Evolutionary conservation across 768 basidiomycete genomes (phyloP).

Genomic region (Hypholoma fasciculare): DNA sequence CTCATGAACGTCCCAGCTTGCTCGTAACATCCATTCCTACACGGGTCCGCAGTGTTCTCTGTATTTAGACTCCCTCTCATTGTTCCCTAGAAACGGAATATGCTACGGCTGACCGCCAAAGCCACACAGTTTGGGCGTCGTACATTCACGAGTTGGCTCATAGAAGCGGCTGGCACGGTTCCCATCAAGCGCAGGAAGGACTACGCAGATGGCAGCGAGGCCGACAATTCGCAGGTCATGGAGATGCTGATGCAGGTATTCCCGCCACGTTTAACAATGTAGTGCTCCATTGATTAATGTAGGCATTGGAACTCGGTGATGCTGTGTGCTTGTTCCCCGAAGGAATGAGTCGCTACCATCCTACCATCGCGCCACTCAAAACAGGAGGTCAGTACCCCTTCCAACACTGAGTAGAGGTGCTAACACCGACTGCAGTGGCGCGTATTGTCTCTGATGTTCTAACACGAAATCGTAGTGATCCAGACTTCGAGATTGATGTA

Average conservation of each 20-base stretch:
- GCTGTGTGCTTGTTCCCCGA: slow-evolving; percentile 86
- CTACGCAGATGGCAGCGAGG: slow-evolving; percentile 41
- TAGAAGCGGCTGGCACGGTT: slow-evolving; percentile 85
- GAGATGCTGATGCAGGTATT: slow-evolving; percentile 63
- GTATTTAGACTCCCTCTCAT: background rate
- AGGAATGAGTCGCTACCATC: slow-evolving; percentile 83
- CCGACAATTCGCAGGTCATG: slow-evolving; percentile 74
- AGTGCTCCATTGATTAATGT: background rate
- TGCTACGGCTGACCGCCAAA: slow-evolving; percentile 86
- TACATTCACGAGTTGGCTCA: slow-evolving; percentile 90
- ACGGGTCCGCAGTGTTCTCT: slow-evolving; percentile 39
- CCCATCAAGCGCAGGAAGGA: slow-evolving; percentile 82
- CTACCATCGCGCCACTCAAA: slow-evolving; percentile 84
- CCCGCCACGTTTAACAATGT: background rate
- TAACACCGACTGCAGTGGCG: slow-evolving; percentile 52
- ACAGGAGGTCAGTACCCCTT: slow-evolving; percentile 63
- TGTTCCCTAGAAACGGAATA: slow-evolving; percentile 60
- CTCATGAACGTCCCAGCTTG: slow-evolving; percentile 42
- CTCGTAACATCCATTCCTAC: slow-evolving; percentile 75
- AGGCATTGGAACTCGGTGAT: slow-evolving; percentile 78
- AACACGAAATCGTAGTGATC: slow-evolving; percentile 63
- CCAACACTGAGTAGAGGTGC: background rate
- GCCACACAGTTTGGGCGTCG: slow-evolving; percentile 80
- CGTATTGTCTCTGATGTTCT: slow-evolving; percentile 80
- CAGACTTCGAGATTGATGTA: slow-evolving; percentile 71